Evolutionary conservation across 371 early-diverging fungal species (phyloP).

Genomic region (Actinomortierella wolfii): DNA sequence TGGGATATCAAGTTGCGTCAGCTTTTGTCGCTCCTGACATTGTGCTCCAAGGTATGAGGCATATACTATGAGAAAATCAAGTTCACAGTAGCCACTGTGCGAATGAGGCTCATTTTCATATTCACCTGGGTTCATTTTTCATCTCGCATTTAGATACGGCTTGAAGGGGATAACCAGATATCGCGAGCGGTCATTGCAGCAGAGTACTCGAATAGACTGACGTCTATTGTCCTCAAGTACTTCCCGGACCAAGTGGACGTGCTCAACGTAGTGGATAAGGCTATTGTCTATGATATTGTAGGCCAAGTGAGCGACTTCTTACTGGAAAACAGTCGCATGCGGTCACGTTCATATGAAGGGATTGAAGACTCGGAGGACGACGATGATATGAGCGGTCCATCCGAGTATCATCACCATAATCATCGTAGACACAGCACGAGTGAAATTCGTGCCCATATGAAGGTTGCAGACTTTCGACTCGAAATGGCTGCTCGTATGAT

Average conservation of each 20-base stretch:
- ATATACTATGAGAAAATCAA: no score
- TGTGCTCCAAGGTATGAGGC: constrained; percentile 25
- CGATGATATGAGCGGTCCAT: constrained; percentile 7
- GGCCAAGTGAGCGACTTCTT: constrained; percentile 24
- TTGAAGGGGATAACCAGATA: constrained; percentile 10
- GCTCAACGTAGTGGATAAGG: constrained; percentile 29
- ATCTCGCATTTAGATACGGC: no score
- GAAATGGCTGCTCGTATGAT: constrained; percentile 49
- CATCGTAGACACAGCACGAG: no score
- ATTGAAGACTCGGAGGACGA: constrained; percentile 26
- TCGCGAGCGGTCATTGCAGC: constrained; percentile 8
- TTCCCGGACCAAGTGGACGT: constrained; percentile 35
- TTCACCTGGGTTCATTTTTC: no score
- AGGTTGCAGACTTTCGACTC: constrained; percentile 44
- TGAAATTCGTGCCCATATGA: constrained; percentile 40
- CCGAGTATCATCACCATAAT: constrained; percentile 16
- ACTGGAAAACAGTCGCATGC: constrained; percentile 29
- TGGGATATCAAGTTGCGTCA: constrained; percentile 17
- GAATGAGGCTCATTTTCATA: no score
- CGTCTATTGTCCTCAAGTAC: constrained; percentile 18
- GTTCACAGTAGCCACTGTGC: no score
- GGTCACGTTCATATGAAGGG: constrained; percentile 4
- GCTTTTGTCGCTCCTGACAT: constrained; percentile 10
- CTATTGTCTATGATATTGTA: constrained; percentile 24
- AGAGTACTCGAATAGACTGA: constrained; percentile 20